Evolutionary conservation across 2,329 filamentous ascomycete genomes (phyloP).

Genomic region (Hypoxylon sp.): DNA sequence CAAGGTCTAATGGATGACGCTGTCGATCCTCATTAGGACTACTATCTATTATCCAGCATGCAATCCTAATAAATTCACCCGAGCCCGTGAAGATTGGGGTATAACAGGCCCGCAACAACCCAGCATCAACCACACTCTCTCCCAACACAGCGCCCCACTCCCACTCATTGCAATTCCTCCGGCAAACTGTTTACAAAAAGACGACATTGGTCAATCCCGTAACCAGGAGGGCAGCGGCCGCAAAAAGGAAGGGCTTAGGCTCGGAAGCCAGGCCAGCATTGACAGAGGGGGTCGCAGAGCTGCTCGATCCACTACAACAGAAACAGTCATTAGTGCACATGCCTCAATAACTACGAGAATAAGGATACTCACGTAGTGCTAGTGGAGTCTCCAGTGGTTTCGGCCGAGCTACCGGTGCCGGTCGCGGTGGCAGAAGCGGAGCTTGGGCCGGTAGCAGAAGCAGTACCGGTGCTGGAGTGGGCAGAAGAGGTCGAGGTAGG

Average conservation of each 20-base stretch:
- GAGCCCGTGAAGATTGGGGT: slow-evolving; percentile 37
- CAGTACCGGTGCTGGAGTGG: slow-evolving; percentile 35
- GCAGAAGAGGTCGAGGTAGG: slow-evolving; percentile 39
- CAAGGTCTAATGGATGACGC: slow-evolving; percentile 17
- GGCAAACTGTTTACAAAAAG: slow-evolving; percentile 37
- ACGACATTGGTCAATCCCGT: slow-evolving; percentile 45
- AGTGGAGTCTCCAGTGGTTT: slow-evolving; percentile 22
- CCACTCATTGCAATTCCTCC: slow-evolving; percentile 8
- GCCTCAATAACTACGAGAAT: background rate
- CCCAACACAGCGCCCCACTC: slow-evolving; percentile 12
- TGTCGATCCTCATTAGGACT: slow-evolving; percentile 23
- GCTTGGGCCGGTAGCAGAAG: slow-evolving; percentile 33
- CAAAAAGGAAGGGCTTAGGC: slow-evolving; percentile 43
- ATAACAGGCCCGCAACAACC: slow-evolving; percentile 32
- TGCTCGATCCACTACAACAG: slow-evolving; percentile 29
- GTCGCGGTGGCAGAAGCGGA: slow-evolving; percentile 38
- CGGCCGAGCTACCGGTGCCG: slow-evolving; percentile 21
- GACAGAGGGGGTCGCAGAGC: slow-evolving; percentile 26
- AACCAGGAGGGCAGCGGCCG: slow-evolving; percentile 43
- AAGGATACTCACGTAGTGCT: slow-evolving; percentile 40
- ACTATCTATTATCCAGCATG: slow-evolving; percentile 26
- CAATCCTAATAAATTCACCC: slow-evolving; percentile 23
- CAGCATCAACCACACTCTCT: slow-evolving; percentile 14
- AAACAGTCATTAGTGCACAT: slow-evolving; percentile 23
- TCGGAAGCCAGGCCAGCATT: slow-evolving; percentile 39